Evolutionary conservation across 345 rosid genomes (phyloP), one percentile per base, ranked within the genome.

Genomic region (Dipteronia dyeriana): DNA sequence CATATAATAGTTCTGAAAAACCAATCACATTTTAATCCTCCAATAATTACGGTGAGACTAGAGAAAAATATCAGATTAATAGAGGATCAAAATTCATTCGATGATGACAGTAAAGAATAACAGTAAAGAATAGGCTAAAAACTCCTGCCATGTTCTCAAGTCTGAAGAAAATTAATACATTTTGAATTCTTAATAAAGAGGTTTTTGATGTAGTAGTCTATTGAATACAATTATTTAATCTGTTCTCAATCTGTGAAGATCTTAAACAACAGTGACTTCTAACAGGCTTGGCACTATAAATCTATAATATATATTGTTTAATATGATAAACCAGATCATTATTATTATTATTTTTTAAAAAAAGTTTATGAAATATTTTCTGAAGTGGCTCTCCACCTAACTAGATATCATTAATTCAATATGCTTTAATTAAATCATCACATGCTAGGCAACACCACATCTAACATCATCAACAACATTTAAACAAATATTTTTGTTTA

Each of bases 381-480:
- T 38, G 20, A 12, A 5, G 49, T 75, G 65, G 73, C 14, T 4
- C 38, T 14, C 69, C 72, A 57, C 17, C 68, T 39, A 54, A 14
- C 60, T 26, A 64, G 13, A 45, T 45, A 16, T 16, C 20, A 26
- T 54, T 14, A 14, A 19, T 3, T 54, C 16, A 19, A 56, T 1
- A 56, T 56, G 60, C 2, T 31, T 56, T 38, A n/a, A 14, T 31
- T 0, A 25, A 41, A 38, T 20, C 49, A 19, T 67, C 74, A 23
- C 78, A 66, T 68, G 65, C 68, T 64, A 66, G 23, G 65, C 76
- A 73, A 53, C 66, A 57, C 22, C 23, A 56, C 61, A 56, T 56
- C 8, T 17, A 56, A 56, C 25, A 56, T 56, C 20, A 56, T 56
- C 61, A 56, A 56, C 61, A 56, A 7, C 4, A 34, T 34, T 34